Evolutionary conservation across 495 filamentous ascomycete species (phyloP).

Genomic region (Baudoinia panamericana): DNA sequence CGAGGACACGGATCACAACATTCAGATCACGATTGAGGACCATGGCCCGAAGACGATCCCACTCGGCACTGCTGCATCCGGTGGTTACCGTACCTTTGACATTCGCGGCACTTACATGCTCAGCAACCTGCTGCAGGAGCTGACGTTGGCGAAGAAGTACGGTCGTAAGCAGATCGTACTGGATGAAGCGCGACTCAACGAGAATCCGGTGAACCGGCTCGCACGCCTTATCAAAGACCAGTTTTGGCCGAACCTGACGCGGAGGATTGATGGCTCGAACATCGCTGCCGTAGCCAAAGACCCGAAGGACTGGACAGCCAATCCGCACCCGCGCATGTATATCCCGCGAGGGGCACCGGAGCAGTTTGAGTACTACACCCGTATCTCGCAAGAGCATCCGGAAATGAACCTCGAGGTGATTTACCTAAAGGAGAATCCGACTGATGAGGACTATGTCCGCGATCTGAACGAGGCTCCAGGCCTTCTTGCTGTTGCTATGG

Average conservation of each 20-base stretch:
- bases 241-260: constrained; percentile 82
- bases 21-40: constrained; percentile 96
- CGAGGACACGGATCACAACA: constrained; percentile 83
- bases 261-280: constrained; percentile 75
- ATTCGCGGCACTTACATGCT: constrained; percentile 91
- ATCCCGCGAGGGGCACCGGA: constrained; percentile 71
- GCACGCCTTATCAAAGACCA: constrained; percentile 70
- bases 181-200: constrained; percentile 73
- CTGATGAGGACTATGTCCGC: constrained; percentile 66
- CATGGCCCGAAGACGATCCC: constrained; percentile 78
- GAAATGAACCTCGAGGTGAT: constrained; percentile 78
- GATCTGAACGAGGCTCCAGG: constrained; percentile 75
- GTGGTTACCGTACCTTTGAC: constrained; percentile 69
- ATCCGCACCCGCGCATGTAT: constrained; percentile 85
- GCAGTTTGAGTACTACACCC: constrained; percentile 76
- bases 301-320: constrained; percentile 79
- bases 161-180: constrained; percentile 74
- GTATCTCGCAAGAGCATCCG: constrained; percentile 59
- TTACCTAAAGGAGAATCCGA: constrained; percentile 46
- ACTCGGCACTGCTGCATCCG: constrained; percentile 73
- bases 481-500: constrained; percentile 80
- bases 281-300: constrained; percentile 76
- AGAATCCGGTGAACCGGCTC: constrained; percentile 82
- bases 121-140: constrained; percentile 85
- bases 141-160: constrained; percentile 76